Base-by-base conservation (phyloP, 371 early-diverging fungal species). In the Lichtheimia ramosa region DNA sequence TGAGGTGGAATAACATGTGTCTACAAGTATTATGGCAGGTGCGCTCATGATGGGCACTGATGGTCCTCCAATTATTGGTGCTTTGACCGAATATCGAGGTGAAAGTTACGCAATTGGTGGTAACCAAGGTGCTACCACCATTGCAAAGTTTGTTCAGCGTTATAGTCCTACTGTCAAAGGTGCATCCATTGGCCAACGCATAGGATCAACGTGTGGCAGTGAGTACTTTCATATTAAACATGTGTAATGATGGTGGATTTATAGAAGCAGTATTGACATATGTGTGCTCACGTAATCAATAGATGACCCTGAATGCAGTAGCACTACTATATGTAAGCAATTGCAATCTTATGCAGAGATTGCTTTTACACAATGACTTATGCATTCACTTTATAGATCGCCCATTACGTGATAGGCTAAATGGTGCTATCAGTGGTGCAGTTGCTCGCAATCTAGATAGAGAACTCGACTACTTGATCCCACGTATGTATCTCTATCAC, bases 91-190 rank as follows among this genome's bases (percentile, higher is more conserved):
- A 56, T 73, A 73, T 24, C 72, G 81, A 56, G 78, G 78, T 2
- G 51, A 75, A n/a, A 75, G 76, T 43, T 81, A 70, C 53, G 66
- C 70, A 23, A 69, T 67, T 13, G 81, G 81, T 59, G 81, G 81
- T 18, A 71, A 81, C 49, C 20, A 27, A 13, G 56, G 56, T 53
- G 78, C 81, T 10, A 40, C 63, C 0, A 77, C 76, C 5, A 25
- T 81, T 12, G 68, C 81, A 3, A 77, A 74, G 23, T 70, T 71
- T 40, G 48, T 75, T 16, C 69, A 74, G 48, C 48, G 69, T 39
- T 81, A 69, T 59, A 70, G 65, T 42, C 59, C 72, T 0, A 51
- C 50, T 14, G 34, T 77, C 7, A 66, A 43, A 27, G 81, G 81
- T 16, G 59, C 69, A 18, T 74, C 78, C n/a, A 8, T 61, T 8